A percentile compares a stretch with the other conserved stretches of the same genome.
phyloP scores from a whole-genome alignment of 1,139 yeast species.

The Suhomyces terraborum region DNA sequence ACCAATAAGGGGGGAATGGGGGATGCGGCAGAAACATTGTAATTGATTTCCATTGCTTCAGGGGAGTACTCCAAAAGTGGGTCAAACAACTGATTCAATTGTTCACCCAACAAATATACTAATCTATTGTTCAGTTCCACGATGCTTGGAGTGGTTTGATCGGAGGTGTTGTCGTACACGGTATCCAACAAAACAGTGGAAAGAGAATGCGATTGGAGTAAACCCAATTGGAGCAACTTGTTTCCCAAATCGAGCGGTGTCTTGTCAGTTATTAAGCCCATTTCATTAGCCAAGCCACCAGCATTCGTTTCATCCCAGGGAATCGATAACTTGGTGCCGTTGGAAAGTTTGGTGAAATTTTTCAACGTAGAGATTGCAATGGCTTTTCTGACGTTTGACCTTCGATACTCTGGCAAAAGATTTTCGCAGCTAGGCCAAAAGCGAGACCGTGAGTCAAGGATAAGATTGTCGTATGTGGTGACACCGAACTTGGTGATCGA shows the following conservation, averaged over 20 bases:
- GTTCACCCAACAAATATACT: slow-evolving; percentile 78
- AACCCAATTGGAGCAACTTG: slow-evolving; percentile 54
- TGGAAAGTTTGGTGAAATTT: slow-evolving; percentile 59
- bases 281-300: slow-evolving; percentile 66
- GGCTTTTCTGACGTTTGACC: slow-evolving; percentile 68
- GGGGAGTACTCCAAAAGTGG: slow-evolving; percentile 91
- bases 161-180: slow-evolving; percentile 59
- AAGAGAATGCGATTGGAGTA: slow-evolving; percentile 56
- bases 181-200: slow-evolving; percentile 69
- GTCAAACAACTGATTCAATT: slow-evolving; percentile 83
- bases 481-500: slow-evolving; percentile 73
- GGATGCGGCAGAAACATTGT: slow-evolving; percentile 49
- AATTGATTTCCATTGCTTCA: slow-evolving; percentile 72
- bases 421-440: slow-evolving; percentile 82
- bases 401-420: slow-evolving; percentile 48
- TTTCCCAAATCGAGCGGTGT: slow-evolving; percentile 61
- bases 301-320: slow-evolving; percentile 77
- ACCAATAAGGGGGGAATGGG: slow-evolving; percentile 19
- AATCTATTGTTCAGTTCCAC: slow-evolving; percentile 72
- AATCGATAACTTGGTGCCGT: slow-evolving; percentile 20
- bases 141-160: slow-evolving; percentile 23
- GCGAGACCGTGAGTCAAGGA: slow-evolving; percentile 61
- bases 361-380: slow-evolving; percentile 75
- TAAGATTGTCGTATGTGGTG: slow-evolving; percentile 59
- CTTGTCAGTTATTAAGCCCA: slow-evolving; percentile 51